phyloP scores from a whole-genome alignment of 1,284 basidiomycete genomes.

The Somion occarium region DNA sequence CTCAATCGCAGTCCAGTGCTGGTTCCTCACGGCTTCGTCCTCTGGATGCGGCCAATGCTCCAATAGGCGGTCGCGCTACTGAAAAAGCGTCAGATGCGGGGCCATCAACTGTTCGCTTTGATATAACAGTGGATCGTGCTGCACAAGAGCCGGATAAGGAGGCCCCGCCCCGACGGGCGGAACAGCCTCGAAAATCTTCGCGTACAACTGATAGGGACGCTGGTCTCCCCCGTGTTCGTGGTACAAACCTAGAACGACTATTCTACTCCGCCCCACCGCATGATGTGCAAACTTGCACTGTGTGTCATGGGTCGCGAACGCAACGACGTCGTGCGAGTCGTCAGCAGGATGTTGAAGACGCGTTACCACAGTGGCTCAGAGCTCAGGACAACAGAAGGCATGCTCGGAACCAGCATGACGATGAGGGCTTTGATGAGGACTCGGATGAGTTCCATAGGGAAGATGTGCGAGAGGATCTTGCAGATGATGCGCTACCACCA shows the following conservation, averaged over 20 bases:
- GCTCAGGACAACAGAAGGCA: not conserved
- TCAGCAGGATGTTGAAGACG: not conserved
- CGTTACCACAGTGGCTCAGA: not conserved
- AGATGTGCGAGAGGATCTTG: conserved; percentile 10
- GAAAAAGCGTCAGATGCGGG: not conserved
- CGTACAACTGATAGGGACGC: conserved; percentile 23
- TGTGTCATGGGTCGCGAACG: conserved; percentile 45
- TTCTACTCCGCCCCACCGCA: conserved; percentile 80
- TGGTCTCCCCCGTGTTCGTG: conserved; percentile 79
- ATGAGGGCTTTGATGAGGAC: conserved; percentile 46
- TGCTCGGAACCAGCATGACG: conserved; percentile 10
- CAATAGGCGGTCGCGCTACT: not conserved
- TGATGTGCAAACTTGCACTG: conserved; percentile 59
- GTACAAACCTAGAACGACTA: conserved; percentile 66
- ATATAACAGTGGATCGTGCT: not conserved
- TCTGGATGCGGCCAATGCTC: not conserved
- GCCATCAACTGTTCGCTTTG: not conserved
- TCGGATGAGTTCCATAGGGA: conserved; percentile 29
- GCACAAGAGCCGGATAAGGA: not conserved
- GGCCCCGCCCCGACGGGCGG: not conserved
- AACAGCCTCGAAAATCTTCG: not conserved
- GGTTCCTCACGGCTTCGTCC: not conserved
- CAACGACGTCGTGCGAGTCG: not conserved
- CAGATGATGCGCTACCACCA: conserved; percentile 52
- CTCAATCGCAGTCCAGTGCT: not conserved